Conservation (phyloP, 768 basidiomycete genomes). For the Kwoniella bestiolae region DNA sequence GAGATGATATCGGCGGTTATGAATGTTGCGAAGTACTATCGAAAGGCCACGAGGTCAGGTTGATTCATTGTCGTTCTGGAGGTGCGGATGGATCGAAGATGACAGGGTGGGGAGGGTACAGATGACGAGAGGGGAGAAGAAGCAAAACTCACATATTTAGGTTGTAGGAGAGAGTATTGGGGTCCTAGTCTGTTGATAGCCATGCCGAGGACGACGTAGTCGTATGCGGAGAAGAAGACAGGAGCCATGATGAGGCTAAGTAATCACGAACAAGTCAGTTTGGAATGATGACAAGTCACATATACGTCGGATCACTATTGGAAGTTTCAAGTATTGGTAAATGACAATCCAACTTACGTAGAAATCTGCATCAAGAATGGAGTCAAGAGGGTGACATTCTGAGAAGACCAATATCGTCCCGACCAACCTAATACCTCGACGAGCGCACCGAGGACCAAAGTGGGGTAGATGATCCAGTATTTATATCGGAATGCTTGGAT, state of each 20-base stretch:
- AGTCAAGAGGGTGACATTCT: conserved; percentile 42
- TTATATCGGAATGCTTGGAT: conserved; percentile 39
- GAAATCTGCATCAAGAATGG: conserved; percentile 53
- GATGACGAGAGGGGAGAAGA: background rate
- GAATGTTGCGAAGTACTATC: conserved; percentile 53
- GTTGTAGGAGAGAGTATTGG: conserved; percentile 33
- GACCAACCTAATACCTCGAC: conserved; percentile 53
- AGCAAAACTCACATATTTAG: conserved; percentile 23
- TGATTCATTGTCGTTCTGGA: no score
- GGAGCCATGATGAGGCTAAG: conserved; percentile 50
- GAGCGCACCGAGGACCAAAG: conserved; percentile 47
- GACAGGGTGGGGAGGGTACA: no score
- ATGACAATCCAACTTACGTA: no score
- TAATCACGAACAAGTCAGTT: conserved; percentile 7
- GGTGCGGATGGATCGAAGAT: no score
- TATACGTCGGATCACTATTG: no score
- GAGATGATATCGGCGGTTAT: conserved; percentile 52
- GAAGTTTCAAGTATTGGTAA: no score
- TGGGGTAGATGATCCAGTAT: conserved; percentile 55
- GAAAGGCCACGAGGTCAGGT: background rate
- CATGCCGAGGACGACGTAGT: conserved; percentile 47
- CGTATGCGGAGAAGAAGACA: conserved; percentile 50
- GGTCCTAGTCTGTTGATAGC: conserved; percentile 36
- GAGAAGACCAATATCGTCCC: conserved; percentile 45
- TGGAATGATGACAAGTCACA: no score